These are phyloP conservation scores for Scleroderma bovista DNA, from an alignment of 768 basidiomycete genomes.

Conservation along the genomic window DNA sequence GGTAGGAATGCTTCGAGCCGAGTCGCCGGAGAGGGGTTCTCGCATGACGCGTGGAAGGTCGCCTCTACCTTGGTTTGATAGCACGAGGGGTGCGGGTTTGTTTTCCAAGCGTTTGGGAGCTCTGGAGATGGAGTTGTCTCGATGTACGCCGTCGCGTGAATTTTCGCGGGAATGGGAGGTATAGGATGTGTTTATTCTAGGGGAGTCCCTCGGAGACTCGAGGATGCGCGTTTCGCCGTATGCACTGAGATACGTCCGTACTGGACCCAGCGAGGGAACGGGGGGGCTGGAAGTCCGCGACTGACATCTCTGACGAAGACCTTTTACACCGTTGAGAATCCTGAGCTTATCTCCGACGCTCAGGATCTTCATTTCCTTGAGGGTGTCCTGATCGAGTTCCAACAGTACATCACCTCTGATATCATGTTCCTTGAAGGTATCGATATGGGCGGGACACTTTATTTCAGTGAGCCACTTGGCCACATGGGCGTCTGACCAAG, in stretches of 20 bases:
- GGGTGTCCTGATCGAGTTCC: constrained; percentile 79
- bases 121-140: constrained; percentile 24
- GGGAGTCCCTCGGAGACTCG: constrained; percentile 5
- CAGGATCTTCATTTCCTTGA: constrained; percentile 87
- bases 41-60: constrained; percentile 73
- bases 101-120: constrained; percentile 49
- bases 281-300: constrained; percentile 8
- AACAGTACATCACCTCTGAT: constrained; percentile 89
- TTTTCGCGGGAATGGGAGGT: constrained; percentile 16
- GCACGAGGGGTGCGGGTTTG: constrained; percentile 75
- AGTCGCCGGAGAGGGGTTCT: constrained; percentile 52
- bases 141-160: constrained; percentile 13
- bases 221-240: constrained; percentile 1
- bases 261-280: neutral
- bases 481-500: constrained; percentile 72
- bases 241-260: neutral
- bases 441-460: constrained; percentile 63
- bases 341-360: constrained; percentile 91
- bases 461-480: constrained; percentile 75
- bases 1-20: constrained; percentile 27
- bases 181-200: constrained; percentile 5
- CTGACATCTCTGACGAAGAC: constrained; percentile 56
- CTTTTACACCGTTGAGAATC: constrained; percentile 80
- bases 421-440: constrained; percentile 77
- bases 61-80: constrained; percentile 48